Evolutionary conservation across 192 early-diverging fungal genomes (phyloP).

Genomic region (Umbelopsis vinacea): DNA sequence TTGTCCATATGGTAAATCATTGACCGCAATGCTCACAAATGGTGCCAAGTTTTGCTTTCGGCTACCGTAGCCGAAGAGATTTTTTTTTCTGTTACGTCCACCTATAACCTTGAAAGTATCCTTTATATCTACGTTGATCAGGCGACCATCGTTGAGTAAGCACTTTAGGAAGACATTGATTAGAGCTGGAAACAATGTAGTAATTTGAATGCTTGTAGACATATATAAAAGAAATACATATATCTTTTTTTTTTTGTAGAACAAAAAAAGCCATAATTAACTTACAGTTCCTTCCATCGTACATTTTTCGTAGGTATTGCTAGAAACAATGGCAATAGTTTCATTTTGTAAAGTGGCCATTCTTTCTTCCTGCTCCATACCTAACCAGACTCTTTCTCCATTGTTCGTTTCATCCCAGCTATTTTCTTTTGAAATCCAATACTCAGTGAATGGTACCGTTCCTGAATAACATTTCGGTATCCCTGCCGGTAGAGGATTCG

Average conservation of each 20-base stretch:
- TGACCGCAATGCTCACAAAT: conserved; percentile 41
- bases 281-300: conserved; percentile 40
- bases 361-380: background rate
- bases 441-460: conserved; percentile 26
- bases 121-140: conserved; percentile 26
- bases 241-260: too few relatives aligned
- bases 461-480: conserved; percentile 26
- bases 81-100: background rate
- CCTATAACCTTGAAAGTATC: conserved; percentile 26
- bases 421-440: conserved; percentile 44
- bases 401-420: conserved; percentile 35
- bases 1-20: conserved; percentile 36
- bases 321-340: conserved; percentile 17
- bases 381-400: conserved; percentile 25
- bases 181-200: background rate
- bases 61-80: conserved; percentile 19
- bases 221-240: background rate
- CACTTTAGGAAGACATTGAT: background rate
- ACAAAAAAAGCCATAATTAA: background rate
- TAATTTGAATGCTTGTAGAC: background rate
- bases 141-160: conserved; percentile 22
- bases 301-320: conserved; percentile 25
- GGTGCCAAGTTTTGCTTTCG: conserved; percentile 31
- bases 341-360: conserved; percentile 5
- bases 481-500: background rate